Evolutionary conservation across 768 basidiomycete genomes (phyloP), one percentile per base, ranked within the genome.

Genomic region (Hericium coralloides): DNA sequence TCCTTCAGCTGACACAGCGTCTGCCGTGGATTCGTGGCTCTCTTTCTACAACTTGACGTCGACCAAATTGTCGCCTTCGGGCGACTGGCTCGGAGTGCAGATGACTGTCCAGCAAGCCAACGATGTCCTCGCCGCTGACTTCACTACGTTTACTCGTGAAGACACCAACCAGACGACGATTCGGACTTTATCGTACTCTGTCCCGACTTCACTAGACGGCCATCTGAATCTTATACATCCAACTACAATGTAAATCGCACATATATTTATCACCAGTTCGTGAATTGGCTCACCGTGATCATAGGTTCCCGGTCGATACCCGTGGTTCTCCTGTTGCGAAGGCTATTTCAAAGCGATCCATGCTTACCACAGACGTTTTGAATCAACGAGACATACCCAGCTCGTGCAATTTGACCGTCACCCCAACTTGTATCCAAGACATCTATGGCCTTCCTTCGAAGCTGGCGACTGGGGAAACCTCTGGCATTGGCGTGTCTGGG

Each of bases 121-220:
- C 55, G 62, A 63, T 23, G 58, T 68, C 23, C 60, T 71, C 52
- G 63, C 65, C 49, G 62, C 69, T n/a, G 53, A 69, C n/a, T 71
- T 68, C 63, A 55, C 62, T 2, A 52, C 63, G 36, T 71, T 67
- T 63, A 62, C 54, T 0, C 65, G 70, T 49, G 58, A 60, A 9
- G 54, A 56, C 15, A 65, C 59, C 9, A 66, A 63, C 22, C 49
- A 60, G 26, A 51, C 64, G 54, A 52, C 58, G 10, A 55, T 70
- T 25, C 70, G 69, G 14, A 71, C 70, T 3, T 63, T 70, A 12
- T 57, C 63, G 1, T 71, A 71, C 59, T 70, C 69, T 7, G 63
- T 71, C 45, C 70, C 70, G 0, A 60, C 59, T 0, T 56, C 60
- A 23, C 65, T 71, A 17, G 9, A 62, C 38, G 64, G 65, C 20